These are phyloP conservation scores for Pyrenochaeta sp. DNA, from an alignment of 2,329 filamentous ascomycete genomes.

Conservation along the genomic window DNA sequence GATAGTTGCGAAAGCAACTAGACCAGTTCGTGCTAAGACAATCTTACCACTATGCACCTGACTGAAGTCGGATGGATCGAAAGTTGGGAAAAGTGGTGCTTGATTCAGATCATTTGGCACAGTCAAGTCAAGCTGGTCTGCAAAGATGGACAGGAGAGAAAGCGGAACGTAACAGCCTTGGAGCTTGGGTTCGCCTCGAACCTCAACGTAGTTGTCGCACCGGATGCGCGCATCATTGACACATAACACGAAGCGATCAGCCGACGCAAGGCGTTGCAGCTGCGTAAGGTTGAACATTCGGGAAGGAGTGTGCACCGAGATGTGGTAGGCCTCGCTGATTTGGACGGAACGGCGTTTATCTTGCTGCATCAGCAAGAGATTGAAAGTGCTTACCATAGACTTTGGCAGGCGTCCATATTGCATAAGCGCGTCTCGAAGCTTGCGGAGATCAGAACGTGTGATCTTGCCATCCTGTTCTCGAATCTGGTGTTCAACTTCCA, in stretches of 20 bases:
- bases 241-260: neutral
- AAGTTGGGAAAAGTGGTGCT: neutral
- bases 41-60: conserved; percentile 10
- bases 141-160: conserved; percentile 13
- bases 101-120: neutral
- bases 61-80: conserved; percentile 30
- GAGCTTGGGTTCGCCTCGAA: conserved; percentile 25
- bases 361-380: neutral
- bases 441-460: neutral
- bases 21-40: conserved; percentile 18
- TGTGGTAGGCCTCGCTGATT: conserved; percentile 7
- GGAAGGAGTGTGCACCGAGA: conserved; percentile 25
- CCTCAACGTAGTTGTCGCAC: conserved; percentile 27
- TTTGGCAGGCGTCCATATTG: conserved; percentile 8
- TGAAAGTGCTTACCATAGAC: conserved; percentile 10
- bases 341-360: neutral
- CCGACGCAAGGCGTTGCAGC: conserved; percentile 18
- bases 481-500: conserved; percentile 7
- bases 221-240: conserved; percentile 8
- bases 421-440: conserved; percentile 11
- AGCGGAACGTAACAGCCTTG: conserved; percentile 24
- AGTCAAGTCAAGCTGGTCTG: conserved; percentile 8
- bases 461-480: neutral
- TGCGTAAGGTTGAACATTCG: conserved; percentile 30
- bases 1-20: conserved; percentile 24